Percentiles rank a stretch among this genome's conserved stretches.
Conservation (phyloP, 2,329 filamentous ascomycete species). For the Nemania bipapillata region DNA sequence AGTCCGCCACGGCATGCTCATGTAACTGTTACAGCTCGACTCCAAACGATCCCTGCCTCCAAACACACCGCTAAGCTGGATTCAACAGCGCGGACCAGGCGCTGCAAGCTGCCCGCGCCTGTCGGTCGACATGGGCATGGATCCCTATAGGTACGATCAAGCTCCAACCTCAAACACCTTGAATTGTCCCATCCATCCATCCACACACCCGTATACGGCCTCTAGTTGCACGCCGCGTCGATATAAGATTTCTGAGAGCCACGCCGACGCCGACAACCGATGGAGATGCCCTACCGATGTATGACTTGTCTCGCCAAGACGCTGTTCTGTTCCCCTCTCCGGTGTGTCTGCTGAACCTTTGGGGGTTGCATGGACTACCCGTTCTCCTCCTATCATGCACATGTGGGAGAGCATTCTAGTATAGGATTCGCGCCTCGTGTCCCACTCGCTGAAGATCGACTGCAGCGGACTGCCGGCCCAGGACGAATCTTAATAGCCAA, state of each 20-base stretch:
- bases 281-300: background rate
- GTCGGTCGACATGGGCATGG: conserved; percentile 10
- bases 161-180: conserved; percentile 2
- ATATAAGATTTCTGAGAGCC: conserved; percentile 6
- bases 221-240: background rate
- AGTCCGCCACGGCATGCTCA: conserved; percentile 15
- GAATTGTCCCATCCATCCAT: background rate
- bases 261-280: conserved; percentile 8
- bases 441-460: background rate
- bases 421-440: background rate
- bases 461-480: background rate
- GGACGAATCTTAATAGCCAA: background rate
- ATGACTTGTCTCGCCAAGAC: conserved; percentile 1
- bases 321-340: background rate
- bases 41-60: conserved; percentile 11
- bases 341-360: background rate
- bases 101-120: conserved; percentile 19
- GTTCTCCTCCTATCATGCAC: background rate
- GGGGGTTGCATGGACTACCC: background rate
- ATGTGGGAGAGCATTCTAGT: background rate
- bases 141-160: conserved; percentile 1
- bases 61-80: conserved; percentile 8
- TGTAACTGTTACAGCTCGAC: conserved; percentile 10
- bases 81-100: conserved; percentile 24
- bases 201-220: background rate